A percentile compares a stretch with the other conserved stretches of the same genome.
These are phyloP conservation scores for Aureobasidium sp. DNA, from an alignment of 2,329 filamentous ascomycete genomes.

Conservation along the genomic window DNA sequence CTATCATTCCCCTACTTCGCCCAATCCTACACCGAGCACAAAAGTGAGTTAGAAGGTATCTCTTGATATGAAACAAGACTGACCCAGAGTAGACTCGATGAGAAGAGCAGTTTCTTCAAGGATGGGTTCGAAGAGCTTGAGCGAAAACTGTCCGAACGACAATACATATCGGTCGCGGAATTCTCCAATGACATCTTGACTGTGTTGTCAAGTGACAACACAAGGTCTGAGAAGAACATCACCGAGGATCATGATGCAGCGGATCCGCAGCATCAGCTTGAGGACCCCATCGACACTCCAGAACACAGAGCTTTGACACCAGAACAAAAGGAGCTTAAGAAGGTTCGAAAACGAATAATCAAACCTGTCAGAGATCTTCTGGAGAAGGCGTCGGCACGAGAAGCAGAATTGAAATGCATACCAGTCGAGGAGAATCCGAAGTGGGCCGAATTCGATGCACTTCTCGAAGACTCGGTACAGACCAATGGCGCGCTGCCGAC, in stretches of 20 bases:
- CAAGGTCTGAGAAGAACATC: conserved; percentile 32
- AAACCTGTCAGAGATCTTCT: conserved; percentile 72
- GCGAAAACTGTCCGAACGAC: conserved; percentile 47
- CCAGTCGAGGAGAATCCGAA: conserved; percentile 61
- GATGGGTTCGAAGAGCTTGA: conserved; percentile 48
- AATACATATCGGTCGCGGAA: conserved; percentile 53
- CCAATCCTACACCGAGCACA: conserved; percentile 75
- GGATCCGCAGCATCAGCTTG: conserved; percentile 37
- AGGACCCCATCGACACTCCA: conserved; percentile 29
- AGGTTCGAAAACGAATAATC: conserved; percentile 81
- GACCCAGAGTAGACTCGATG: conserved; percentile 51
- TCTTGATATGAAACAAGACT: conserved; percentile 24
- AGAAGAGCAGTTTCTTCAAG: conserved; percentile 46
- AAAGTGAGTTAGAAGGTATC: conserved; percentile 52
- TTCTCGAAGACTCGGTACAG: conserved; percentile 50
- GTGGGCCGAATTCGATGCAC: conserved; percentile 56
- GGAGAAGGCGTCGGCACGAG: conserved; percentile 68
- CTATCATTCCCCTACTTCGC: conserved; percentile 66
- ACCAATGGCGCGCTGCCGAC: conserved; percentile 10
- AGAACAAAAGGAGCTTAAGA: conserved; percentile 74
- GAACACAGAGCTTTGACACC: conserved; percentile 37
- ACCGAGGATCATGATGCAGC: conserved; percentile 26
- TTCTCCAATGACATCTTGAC: conserved; percentile 53
- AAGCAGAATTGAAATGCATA: conserved; percentile 70
- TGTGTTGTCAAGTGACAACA: conserved; percentile 49